phyloP scores from a whole-genome alignment of 2,329 filamentous ascomycete genomes.

The Polychaeton citri region DNA sequence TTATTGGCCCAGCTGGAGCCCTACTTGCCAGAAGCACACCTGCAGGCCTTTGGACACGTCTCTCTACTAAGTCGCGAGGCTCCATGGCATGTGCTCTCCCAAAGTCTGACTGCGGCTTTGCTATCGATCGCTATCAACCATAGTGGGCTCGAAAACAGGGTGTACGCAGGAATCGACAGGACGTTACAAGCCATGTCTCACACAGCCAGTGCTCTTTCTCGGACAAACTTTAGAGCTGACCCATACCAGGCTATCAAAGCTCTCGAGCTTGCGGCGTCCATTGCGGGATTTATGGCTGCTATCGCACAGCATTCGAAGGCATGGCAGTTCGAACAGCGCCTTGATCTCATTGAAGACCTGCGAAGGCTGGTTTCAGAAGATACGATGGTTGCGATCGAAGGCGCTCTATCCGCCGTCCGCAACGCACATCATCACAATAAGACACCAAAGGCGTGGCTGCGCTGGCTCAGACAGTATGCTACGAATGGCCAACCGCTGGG shows the following conservation, averaged over 20 bases:
- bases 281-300: slow-evolving; percentile 84
- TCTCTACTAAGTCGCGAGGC: slow-evolving; percentile 72
- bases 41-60: slow-evolving; percentile 64
- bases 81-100: slow-evolving; percentile 73
- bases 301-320: slow-evolving; percentile 65
- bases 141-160: slow-evolving; percentile 54
- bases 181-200: slow-evolving; percentile 38
- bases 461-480: slow-evolving; percentile 71
- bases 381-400: slow-evolving; percentile 77
- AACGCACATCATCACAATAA: slow-evolving; percentile 57
- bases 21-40: slow-evolving; percentile 75
- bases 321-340: slow-evolving; percentile 63
- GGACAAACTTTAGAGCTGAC: slow-evolving; percentile 9
- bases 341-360: slow-evolving; percentile 59
- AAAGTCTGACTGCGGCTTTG: slow-evolving; percentile 65
- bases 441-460: slow-evolving; percentile 71
- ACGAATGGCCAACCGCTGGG: slow-evolving; percentile 68
- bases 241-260: slow-evolving; percentile 13
- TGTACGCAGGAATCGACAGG: slow-evolving; percentile 59
- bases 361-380: slow-evolving; percentile 65
- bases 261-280: slow-evolving; percentile 65
- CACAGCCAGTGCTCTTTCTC: slow-evolving; percentile 9
- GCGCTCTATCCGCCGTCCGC: slow-evolving; percentile 77
- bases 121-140: slow-evolving; percentile 44
- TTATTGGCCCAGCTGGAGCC: slow-evolving; percentile 67